Conservation (phyloP, 2,329 filamentous ascomycete genomes). For the Aphanoascus verrucosus region DNA sequence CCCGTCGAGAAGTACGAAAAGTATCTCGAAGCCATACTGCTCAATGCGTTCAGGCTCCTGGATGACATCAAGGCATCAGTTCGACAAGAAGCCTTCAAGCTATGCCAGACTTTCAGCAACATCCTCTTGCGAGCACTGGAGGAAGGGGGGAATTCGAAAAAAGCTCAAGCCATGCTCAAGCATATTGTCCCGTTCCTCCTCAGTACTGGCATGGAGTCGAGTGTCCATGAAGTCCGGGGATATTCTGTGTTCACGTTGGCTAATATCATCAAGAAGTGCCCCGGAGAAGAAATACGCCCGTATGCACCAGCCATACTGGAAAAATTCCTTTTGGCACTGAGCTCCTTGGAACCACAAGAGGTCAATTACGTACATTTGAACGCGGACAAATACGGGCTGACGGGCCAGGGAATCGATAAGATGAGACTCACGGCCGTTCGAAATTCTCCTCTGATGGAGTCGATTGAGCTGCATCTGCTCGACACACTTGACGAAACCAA, state of each 20-base stretch:
- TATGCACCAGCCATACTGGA: conserved; percentile 76
- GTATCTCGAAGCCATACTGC: conserved; percentile 78
- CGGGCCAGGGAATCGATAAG: conserved; percentile 81
- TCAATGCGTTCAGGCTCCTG: conserved; percentile 73
- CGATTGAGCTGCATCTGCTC: conserved; percentile 70
- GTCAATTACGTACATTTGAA: conserved; percentile 91
- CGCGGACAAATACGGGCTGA: conserved; percentile 70
- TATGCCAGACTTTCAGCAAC: conserved; percentile 76
- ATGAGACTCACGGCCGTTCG: conserved; percentile 71
- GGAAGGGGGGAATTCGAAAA: conserved; percentile 59
- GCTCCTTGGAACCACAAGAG: conserved; percentile 75
- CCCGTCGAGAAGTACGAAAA: conserved; percentile 67
- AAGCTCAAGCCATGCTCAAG: conserved; percentile 67
- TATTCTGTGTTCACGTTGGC: conserved; percentile 77
- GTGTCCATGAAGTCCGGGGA: conserved; percentile 72
- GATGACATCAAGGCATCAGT: conserved; percentile 95
- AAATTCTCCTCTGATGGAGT: conserved; percentile 80
- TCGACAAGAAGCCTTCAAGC: conserved; percentile 63
- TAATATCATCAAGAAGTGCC: conserved; percentile 78
- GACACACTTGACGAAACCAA: conserved; percentile 68
- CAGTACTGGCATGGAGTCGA: conserved; percentile 77
- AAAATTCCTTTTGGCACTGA: conserved; percentile 69
- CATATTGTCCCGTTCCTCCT: conserved; percentile 84
- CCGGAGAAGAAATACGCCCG: conserved; percentile 61
- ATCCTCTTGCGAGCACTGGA: conserved; percentile 78